phyloP scores from a whole-genome alignment of 106 monocot genomes.

The Phalaenopsis aphrodite region DNA sequence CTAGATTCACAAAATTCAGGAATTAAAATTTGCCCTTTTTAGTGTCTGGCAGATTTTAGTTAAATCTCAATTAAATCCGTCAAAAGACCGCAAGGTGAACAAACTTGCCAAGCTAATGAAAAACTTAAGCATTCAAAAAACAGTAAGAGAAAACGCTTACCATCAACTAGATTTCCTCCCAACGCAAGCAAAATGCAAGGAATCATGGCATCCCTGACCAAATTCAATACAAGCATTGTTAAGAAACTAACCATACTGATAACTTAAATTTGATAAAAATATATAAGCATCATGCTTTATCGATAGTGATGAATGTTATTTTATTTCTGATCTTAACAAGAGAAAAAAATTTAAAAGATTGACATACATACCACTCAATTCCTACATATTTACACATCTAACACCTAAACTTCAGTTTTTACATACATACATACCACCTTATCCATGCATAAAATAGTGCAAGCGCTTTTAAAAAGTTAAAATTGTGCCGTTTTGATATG shows the following conservation, averaged over 20 bases:
- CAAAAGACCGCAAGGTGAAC: too few relatives aligned
- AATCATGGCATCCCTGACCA: conserved; percentile 75
- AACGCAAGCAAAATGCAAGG: conserved; percentile 96
- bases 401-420: too few relatives aligned
- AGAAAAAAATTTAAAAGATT: neutral
- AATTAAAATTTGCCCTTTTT: too few relatives aligned
- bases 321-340: neutral
- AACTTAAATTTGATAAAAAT: neutral
- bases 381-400: too few relatives aligned
- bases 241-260: neutral
- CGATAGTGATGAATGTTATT: neutral
- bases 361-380: too few relatives aligned
- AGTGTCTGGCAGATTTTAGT: too few relatives aligned
- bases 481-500: too few relatives aligned
- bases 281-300: neutral
- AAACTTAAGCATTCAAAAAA: neutral
- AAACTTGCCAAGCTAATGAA: neutral
- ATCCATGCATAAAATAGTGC: too few relatives aligned
- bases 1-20: too few relatives aligned
- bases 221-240: neutral
- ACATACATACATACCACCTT: too few relatives aligned
- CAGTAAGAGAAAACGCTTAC: conserved; percentile 19
- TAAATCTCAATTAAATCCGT: too few relatives aligned
- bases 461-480: too few relatives aligned
- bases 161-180: conserved; percentile 83